Percentiles rank a stretch among this genome's conserved stretches.
phyloP scores from a whole-genome alignment of 768 basidiomycete species.

The Hygrocybe punicea region DNA sequence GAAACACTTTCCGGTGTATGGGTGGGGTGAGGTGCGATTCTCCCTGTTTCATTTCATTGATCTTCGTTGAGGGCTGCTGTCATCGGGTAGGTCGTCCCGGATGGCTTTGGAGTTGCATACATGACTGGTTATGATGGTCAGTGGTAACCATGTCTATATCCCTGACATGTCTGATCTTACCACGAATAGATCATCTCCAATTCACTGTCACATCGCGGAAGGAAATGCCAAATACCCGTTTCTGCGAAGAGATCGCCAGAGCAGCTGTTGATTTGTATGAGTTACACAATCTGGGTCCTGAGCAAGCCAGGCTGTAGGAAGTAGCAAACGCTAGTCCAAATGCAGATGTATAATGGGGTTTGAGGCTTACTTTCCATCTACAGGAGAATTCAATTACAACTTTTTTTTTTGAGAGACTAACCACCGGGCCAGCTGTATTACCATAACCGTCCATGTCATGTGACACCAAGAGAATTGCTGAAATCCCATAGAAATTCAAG shows the following conservation, averaged over 20 bases:
- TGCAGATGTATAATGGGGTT: constrained; percentile 28
- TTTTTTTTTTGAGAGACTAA: no score
- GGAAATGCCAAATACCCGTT: constrained; percentile 76
- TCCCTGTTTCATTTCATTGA: not conserved
- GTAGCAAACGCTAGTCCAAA: constrained; percentile 23
- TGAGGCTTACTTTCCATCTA: no score
- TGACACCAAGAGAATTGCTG: no score
- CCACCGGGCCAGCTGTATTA: no score
- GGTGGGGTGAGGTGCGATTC: constrained; percentile 79
- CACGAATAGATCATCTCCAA: constrained; percentile 62
- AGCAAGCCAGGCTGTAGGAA: constrained; percentile 17
- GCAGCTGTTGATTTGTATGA: constrained; percentile 65
- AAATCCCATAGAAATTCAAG: no score
- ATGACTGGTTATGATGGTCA: constrained; percentile 83
- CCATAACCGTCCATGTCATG: no score
- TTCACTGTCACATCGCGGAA: constrained; percentile 85
- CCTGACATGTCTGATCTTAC: constrained; percentile 4
- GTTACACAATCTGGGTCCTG: constrained; percentile 39
- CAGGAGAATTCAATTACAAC: no score
- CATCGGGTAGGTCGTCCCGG: constrained; percentile 66
- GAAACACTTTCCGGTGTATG: constrained; percentile 80
- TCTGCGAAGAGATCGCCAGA: constrained; percentile 63
- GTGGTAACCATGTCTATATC: constrained; percentile 16
- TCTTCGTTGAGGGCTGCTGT: not conserved
- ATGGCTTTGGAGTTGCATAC: constrained; percentile 94